A percentile compares a stretch with the other conserved stretches of the same genome.
Evolutionary conservation across 345 rosid genomes (phyloP).

Genomic region (Bruguiera parviflora): DNA sequence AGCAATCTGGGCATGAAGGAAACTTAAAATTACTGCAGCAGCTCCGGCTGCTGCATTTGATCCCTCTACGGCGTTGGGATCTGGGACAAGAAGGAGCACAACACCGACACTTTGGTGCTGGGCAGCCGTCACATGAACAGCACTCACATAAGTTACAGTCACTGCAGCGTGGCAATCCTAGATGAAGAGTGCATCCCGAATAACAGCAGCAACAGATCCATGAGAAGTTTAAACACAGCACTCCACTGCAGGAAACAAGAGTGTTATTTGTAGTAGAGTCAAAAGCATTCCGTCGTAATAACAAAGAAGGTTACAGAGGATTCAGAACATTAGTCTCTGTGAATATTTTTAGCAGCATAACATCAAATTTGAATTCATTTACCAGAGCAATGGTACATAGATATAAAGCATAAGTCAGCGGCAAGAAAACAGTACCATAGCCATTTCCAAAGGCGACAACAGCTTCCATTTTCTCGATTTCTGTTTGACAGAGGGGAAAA

Average conservation of each 20-base stretch:
- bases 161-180: slow-evolving; percentile 47
- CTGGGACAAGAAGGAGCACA: slow-evolving; percentile 31
- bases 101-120: slow-evolving; percentile 30
- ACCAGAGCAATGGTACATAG: too few species aligned
- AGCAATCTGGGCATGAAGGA: slow-evolving; percentile 41
- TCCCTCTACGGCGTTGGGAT: slow-evolving; percentile 42
- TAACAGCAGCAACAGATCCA: slow-evolving; percentile 76
- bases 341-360: too few species aligned
- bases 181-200: slow-evolving; percentile 47
- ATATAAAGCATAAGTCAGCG: background rate
- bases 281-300: too few species aligned
- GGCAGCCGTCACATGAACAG: slow-evolving; percentile 23
- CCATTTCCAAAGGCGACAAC: slow-evolving; percentile 74
- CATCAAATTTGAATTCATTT: too few species aligned
- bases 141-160: slow-evolving; percentile 19
- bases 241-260: slow-evolving; percentile 40
- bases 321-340: too few species aligned
- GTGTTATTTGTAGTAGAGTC: background rate
- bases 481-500: slow-evolving; percentile 30
- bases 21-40: slow-evolving; percentile 41
- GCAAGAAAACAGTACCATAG: slow-evolving; percentile 51
- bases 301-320: too few species aligned
- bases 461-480: slow-evolving; percentile 46
- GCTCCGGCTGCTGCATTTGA: slow-evolving; percentile 29
- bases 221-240: slow-evolving; percentile 52